Conservation (phyloP, 768 basidiomycete species). For the Tulasnella calospora region DNA sequence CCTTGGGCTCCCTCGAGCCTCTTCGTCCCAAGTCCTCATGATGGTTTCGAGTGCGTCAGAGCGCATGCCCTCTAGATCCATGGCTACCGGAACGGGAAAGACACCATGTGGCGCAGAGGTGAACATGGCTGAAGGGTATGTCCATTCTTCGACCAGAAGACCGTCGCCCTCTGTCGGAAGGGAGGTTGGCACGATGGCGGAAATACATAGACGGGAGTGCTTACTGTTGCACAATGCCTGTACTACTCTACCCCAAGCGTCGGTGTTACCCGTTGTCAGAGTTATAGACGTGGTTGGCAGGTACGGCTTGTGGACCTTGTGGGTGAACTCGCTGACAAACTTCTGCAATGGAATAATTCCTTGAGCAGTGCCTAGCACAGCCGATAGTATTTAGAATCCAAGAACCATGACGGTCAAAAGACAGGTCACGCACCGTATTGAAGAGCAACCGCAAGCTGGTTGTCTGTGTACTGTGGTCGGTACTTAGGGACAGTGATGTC, state of each 20-base stretch:
- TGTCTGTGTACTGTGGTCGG: constrained; percentile 39
- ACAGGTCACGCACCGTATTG: constrained; percentile 54
- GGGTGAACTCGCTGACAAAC: constrained; percentile 55
- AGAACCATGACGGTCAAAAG: neutral
- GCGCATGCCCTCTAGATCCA: constrained; percentile 71
- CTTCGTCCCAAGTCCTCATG: constrained; percentile 62
- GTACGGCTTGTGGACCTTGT: constrained; percentile 42
- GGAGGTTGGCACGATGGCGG: neutral
- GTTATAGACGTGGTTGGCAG: constrained; percentile 57
- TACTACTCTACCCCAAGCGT: constrained; percentile 58
- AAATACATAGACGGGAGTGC: constrained; percentile 42
- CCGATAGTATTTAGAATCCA: constrained; percentile 10
- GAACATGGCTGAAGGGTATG: constrained; percentile 59
- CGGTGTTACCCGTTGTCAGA: constrained; percentile 64
- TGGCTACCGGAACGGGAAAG: constrained; percentile 51
- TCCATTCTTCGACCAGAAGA: constrained; percentile 58
- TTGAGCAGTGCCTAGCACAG: constrained; percentile 37
- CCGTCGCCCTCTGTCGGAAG: constrained; percentile 32
- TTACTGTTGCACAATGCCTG: constrained; percentile 62
- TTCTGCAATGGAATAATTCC: constrained; percentile 56
- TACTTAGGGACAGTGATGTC: constrained; percentile 60
- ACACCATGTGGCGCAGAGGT: constrained; percentile 41
- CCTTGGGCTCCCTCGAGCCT: constrained; percentile 52
- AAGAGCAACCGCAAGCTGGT: constrained; percentile 60
- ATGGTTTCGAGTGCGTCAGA: constrained; percentile 54